Percentiles rank a stretch among this genome's conserved stretches.
phyloP scores from a whole-genome alignment of 1,284 basidiomycete species.

The Chiua sp. region DNA sequence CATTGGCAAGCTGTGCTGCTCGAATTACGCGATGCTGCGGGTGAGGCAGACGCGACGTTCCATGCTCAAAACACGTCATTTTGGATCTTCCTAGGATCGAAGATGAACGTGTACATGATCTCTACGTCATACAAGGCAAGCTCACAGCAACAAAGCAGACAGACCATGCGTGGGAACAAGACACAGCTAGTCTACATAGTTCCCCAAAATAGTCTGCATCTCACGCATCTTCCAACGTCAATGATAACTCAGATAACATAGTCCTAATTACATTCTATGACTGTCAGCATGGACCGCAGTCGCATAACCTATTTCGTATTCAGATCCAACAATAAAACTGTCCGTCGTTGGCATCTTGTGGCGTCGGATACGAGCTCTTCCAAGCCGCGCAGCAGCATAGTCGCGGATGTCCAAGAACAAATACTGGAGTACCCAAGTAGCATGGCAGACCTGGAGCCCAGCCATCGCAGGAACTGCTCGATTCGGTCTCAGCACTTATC shows the following conservation, averaged over 20 bases:
- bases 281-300: conserved; percentile 28
- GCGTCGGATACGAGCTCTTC: conserved; percentile 32
- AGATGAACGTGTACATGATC: too few relatives aligned
- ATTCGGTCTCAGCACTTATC: conserved; percentile 25
- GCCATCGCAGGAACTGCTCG: conserved; percentile 13
- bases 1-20: too few relatives aligned
- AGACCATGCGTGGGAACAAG: too few relatives aligned
- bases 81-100: too few relatives aligned
- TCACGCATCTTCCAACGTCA: conserved; percentile 27
- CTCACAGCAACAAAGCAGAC: too few relatives aligned
- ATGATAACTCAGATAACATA: conserved; percentile 21
- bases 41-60: too few relatives aligned
- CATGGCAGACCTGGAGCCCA: conserved; percentile 26
- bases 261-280: conserved; percentile 31
- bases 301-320: conserved; percentile 20
- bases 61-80: too few relatives aligned
- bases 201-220: conserved; percentile 36
- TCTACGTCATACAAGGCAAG: too few relatives aligned
- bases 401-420: conserved; percentile 13
- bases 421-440: conserved; percentile 19
- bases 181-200: conserved; percentile 30
- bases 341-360: conserved; percentile 37
- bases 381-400: conserved; percentile 27
- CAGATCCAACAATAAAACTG: conserved; percentile 29
- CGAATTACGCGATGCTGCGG: too few relatives aligned